Percentiles rank a stretch among this genome's conserved stretches.
phyloP scores from a whole-genome alignment of 225 moss, liverwort and hornwort species.

The Asterella californica region DNA sequence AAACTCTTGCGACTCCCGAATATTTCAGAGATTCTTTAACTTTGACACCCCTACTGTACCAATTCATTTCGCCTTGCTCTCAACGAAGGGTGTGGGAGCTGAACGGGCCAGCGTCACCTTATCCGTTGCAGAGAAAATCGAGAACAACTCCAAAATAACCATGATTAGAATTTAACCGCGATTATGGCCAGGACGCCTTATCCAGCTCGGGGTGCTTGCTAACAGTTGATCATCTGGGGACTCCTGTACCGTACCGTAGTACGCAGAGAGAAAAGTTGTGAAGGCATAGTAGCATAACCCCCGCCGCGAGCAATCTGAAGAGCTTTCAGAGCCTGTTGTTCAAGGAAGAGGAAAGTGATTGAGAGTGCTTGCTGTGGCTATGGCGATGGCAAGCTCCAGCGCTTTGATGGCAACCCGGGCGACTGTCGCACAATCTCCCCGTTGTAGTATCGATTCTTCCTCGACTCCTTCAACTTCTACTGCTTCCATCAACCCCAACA shows the following conservation, averaged over 20 bases:
- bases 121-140: not conserved
- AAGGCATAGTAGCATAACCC: too few relatives aligned
- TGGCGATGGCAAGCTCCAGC: slow-evolving; percentile 39
- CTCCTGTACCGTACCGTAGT: not conserved
- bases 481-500: not conserved
- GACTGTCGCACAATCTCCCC: slow-evolving; percentile 10
- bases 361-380: slow-evolving; percentile 12
- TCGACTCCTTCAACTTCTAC: slow-evolving; percentile 21
- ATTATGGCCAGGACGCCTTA: not conserved
- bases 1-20: too few relatives aligned
- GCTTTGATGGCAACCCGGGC: slow-evolving; percentile 21
- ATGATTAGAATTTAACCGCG: not conserved
- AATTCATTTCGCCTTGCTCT: not conserved
- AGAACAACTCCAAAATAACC: not conserved
- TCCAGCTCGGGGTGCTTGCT: not conserved
- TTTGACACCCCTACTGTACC: not conserved
- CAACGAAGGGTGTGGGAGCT: too few relatives aligned
- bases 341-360: too few relatives aligned
- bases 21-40: too few relatives aligned
- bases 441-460: slow-evolving; percentile 22
- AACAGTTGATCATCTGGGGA: not conserved
- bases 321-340: too few relatives aligned
- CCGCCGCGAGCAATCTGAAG: too few relatives aligned
- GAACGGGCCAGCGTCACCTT: too few relatives aligned
- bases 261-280: too few relatives aligned